Percentiles rank a stretch among this genome's conserved stretches.
Evolutionary conservation across 2,329 filamentous ascomycete genomes (phyloP).

Genomic region (Leptographium flavum): DNA sequence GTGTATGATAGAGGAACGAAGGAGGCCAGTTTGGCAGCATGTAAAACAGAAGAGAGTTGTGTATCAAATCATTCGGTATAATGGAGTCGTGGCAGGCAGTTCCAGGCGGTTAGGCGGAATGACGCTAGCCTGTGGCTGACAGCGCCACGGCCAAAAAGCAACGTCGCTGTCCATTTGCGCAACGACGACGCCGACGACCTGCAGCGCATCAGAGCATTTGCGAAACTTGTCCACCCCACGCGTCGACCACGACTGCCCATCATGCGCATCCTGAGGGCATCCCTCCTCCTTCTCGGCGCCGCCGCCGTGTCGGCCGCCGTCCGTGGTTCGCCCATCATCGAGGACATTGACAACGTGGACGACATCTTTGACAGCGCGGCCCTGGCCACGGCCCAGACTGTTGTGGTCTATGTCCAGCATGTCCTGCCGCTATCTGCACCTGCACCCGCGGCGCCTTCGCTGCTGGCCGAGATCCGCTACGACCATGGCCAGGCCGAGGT

Average conservation of each 20-base stretch:
- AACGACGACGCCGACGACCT: not conserved
- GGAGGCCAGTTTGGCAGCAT: too few relatives aligned
- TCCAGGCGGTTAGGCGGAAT: too few relatives aligned
- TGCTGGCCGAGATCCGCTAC: conserved; percentile 43
- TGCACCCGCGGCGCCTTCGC: conserved; percentile 19
- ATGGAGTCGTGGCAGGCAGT: too few relatives aligned
- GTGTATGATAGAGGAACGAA: too few relatives aligned
- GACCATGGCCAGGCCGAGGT: conserved; percentile 31
- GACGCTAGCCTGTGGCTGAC: too few relatives aligned
- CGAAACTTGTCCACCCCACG: not conserved
- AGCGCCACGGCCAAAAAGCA: too few relatives aligned
- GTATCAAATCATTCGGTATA: too few relatives aligned
- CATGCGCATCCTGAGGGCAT: not conserved
- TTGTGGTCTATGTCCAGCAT: conserved; percentile 40
- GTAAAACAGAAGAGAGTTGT: too few relatives aligned
- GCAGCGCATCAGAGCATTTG: too few relatives aligned
- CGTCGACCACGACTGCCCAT: not conserved
- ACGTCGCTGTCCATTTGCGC: not conserved
- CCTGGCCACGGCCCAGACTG: conserved; percentile 23
- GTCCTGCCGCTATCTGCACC: conserved; percentile 21
- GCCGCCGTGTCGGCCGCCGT: not conserved
- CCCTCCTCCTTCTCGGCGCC: not conserved
- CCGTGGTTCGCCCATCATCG: not conserved
- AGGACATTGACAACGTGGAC: conserved; percentile 5
- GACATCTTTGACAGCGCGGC: not conserved